phyloP scores from a whole-genome alignment of 164 flowering plant species.

The Aristolochia californica region DNA sequence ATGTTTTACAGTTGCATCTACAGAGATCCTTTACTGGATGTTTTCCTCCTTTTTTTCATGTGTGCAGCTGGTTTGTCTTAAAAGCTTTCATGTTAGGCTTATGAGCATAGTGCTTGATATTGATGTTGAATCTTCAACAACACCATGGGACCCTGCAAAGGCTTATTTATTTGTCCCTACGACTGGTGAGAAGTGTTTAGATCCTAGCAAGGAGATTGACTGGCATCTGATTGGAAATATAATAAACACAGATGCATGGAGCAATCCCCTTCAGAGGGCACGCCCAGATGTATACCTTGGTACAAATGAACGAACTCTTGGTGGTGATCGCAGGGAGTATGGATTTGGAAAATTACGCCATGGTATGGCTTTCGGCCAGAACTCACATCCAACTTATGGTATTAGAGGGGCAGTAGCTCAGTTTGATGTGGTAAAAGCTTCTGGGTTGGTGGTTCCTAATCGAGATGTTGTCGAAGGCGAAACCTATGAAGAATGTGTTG shows the following conservation, averaged over 20 bases:
- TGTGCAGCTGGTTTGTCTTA: constrained; percentile 71
- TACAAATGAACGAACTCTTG: constrained; percentile 88
- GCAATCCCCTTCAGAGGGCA: constrained; percentile 91
- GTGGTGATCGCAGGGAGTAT: constrained; percentile 96
- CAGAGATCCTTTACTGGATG: too few species aligned
- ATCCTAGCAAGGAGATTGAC: constrained; percentile 54
- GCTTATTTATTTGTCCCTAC: constrained; percentile 89
- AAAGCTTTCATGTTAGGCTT: constrained; percentile 92
- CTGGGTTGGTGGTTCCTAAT: constrained; percentile 61
- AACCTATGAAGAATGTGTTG: constrained; percentile 17
- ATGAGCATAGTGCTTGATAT: constrained; percentile 99
- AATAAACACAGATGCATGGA: constrained; percentile 62
- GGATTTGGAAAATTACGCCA: constrained; percentile 92
- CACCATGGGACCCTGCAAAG: constrained; percentile 99
- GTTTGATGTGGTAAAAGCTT: constrained; percentile 88
- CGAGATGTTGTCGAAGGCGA: constrained; percentile 25
- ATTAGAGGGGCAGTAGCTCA: constrained; percentile 96
- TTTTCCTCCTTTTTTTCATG: constrained; percentile 3
- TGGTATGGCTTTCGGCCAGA: constrained; percentile 85
- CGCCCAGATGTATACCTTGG: constrained; percentile 98
- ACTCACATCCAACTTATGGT: constrained; percentile 93
- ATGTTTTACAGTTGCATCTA: too few species aligned
- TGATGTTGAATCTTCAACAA: constrained; percentile 95
- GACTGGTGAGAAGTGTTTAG: constrained; percentile 33
- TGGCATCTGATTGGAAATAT: constrained; percentile 66